Evolutionary conservation across 1,139 yeast genomes (phyloP), one percentile per base, ranked within the genome.

Genomic region (Saccharomyces hybrid): DNA sequence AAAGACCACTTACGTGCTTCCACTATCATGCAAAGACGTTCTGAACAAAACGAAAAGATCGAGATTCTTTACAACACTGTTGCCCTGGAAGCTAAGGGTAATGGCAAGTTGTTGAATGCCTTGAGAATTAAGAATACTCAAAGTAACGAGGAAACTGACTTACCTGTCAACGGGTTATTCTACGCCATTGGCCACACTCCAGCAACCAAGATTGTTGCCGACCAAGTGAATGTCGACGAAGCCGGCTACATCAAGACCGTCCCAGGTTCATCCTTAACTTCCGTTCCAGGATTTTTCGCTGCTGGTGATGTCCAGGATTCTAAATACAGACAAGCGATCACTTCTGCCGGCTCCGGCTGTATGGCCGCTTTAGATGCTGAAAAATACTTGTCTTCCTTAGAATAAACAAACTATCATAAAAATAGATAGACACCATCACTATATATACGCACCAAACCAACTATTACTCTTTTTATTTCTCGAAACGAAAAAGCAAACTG

Each of bases 291-390:
- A 71, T 88, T 93, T 60, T 93, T 86, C 66, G 99, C 99, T 59
- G 99, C 99, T 58, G 99, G 99, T 76, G 99, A 93, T 72, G 99
- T 93, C 53, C 99, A 93, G 75, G 99, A 93, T 73, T 86, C 89
- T 75, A 82, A 82, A 71, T 93, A 91, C 75, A 88, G 99, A 84
- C 99, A 93, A 78, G 99, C 99, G 57, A 89, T 93, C 71, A 93
- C 99, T 52, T 90, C 97, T 70, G 99, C 99, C 32, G 99, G 99
- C 70, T 82, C 96, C 62, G 99, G 99, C 60, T 93, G 99, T 80
- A 93, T 91, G 97, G 99, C 99, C 65, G 99, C 96, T 60, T 80
- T 93, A 62, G 99, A 93, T 69, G 89, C 95, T 68, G 97, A 90
- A 77, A 85, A 82, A 73, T 87, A 80, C 72, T 73, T 91, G 62